These are phyloP conservation scores for Gossypium turneri DNA, from an alignment of 345 rosid genomes.

Conservation along the genomic window DNA sequence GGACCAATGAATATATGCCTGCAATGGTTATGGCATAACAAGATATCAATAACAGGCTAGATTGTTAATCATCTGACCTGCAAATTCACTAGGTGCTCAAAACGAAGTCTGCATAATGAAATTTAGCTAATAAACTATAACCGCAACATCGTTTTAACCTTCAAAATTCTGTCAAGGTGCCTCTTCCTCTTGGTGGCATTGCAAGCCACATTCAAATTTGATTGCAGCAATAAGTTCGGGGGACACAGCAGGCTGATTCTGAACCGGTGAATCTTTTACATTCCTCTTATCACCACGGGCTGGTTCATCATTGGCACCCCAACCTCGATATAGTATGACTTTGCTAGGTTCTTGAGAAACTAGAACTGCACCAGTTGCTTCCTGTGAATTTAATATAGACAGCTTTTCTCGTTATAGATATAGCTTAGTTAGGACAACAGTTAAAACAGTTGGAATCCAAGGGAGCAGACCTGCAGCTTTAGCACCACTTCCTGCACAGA, in stretches of 20 bases:
- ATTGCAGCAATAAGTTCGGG: conserved; percentile 78
- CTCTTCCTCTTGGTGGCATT: conserved; percentile 15
- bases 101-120: not conserved
- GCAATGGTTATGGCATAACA: not conserved
- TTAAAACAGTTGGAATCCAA: not conserved
- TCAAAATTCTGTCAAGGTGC: conserved; percentile 8
- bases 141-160: not conserved
- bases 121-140: not conserved
- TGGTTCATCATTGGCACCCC: conserved; percentile 66
- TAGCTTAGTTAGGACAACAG: not conserved
- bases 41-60: not conserved
- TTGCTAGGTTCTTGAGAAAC: conserved; percentile 92
- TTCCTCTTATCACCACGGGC: conserved; percentile 18
- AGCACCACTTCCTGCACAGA: conserved; percentile 80
- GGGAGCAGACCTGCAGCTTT: conserved; percentile 63
- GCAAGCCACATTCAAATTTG: conserved; percentile 72
- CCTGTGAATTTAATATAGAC: conserved; percentile 35
- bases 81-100: not conserved
- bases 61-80: not conserved
- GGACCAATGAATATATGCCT: conserved; percentile 1
- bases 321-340: conserved; percentile 80
- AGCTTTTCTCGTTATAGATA: not conserved
- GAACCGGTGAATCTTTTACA: conserved; percentile 15
- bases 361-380: conserved; percentile 77
- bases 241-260: conserved; percentile 38